phyloP scores from a whole-genome alignment of 345 rosid species.

The Eucalyptus coolabah region DNA sequence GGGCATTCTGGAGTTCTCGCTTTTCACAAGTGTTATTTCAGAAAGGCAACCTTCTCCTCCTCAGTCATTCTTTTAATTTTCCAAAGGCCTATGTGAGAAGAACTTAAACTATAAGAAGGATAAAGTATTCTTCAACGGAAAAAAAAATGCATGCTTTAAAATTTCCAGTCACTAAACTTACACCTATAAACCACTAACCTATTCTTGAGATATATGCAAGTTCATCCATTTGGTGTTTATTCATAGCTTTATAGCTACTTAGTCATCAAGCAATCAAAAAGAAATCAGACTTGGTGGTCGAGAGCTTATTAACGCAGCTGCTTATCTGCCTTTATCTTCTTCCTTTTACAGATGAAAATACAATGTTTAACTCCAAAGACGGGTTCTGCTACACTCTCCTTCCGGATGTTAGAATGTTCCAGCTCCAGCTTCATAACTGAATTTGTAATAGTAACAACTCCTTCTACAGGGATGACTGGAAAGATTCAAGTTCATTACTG shows the following conservation, averaged over 20 bases:
- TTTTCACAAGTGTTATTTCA: not conserved
- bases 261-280: not conserved
- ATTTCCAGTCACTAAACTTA: not conserved
- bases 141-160: not conserved
- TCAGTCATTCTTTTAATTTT: not conserved
- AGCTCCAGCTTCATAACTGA: not conserved
- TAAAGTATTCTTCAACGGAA: not conserved
- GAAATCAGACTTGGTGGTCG: not conserved
- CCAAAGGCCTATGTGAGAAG: not conserved
- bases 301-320: not conserved
- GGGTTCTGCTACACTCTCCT: constrained; percentile 25
- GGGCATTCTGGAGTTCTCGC: not conserved
- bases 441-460: constrained; percentile 6
- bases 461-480: constrained; percentile 33
- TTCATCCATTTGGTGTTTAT: not conserved
- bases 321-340: not conserved
- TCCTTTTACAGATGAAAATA: constrained; percentile 30
- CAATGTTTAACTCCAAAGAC: constrained; percentile 33
- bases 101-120: not conserved
- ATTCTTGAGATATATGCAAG: not conserved
- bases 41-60: not conserved
- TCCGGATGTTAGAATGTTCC: not conserved
- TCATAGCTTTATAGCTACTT: not conserved
- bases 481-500: constrained; percentile 10
- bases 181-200: not conserved